Base-by-base conservation (phyloP, 768 basidiomycete species). In the Auriscalpium orientale region DNA sequence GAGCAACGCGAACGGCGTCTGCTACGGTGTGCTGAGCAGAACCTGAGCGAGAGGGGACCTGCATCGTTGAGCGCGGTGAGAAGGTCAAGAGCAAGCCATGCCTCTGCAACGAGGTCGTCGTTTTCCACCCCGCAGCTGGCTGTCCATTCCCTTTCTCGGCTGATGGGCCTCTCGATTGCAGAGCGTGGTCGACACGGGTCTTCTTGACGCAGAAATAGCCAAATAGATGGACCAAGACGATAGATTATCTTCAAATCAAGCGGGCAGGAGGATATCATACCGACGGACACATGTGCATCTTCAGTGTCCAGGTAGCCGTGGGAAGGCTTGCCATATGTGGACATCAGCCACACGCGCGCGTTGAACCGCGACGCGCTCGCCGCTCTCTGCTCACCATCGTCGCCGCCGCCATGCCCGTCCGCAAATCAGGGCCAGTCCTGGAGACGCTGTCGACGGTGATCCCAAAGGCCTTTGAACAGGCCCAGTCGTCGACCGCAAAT, bases 381-480 rank as follows among this genome's bases (percentile, higher is more conserved):
- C 28, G 28, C 28, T 43, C 40, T 43, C 40, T 4, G 15, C 40
- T 43, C 28, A 28, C 28, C 28, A 28, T 28, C 28, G 2, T 28
- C 28, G 28, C 40, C 13, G 18, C 40, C 40, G 18, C 40, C 40
- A 43, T 43, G 40, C 40, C 40, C 40, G 40, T 18, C 40, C 40
- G 40, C 40, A 43, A 13, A 43, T 13, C 40, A 43, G 40, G 15
- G 4, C 40, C 40, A 18, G 35, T 66, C 37, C 61, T 69, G 9
- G 69, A 71, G 16, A 65, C 64, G 20, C 62, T 71, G 43, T 49
- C 67, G 11, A 57, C 62, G 2, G 64, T 67, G 13, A 63, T 89
- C 18, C 79, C 81, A 18, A 81, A 78, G 36, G 89, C 93, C 46
- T 90, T 95, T 58, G 82, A 88, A 33, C 89, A 95, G 70, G 88